Base-by-base conservation (phyloP, 257 asterid species). In the Henckelia pumila region DNA sequence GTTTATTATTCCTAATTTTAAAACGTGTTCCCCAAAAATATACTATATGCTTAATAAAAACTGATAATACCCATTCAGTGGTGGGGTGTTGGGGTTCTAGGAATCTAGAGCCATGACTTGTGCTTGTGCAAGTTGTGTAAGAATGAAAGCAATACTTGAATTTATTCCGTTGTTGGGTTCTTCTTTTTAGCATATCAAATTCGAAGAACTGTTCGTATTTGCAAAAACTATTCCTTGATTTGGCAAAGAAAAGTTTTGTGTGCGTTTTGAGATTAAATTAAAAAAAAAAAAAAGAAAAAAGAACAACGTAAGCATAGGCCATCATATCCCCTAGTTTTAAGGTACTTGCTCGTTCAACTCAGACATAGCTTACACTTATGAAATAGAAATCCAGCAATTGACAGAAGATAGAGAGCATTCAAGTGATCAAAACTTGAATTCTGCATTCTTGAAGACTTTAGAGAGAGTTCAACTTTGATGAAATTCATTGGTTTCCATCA, bases 361-460 rank as follows among this genome's bases (percentile, higher is more conserved):
- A 68, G 56, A n/a, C n/a, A n/a, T n/a, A n/a, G n/a, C n/a, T n/a
- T n/a, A n/a, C n/a, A n/a, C n/a, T n/a, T n/a, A n/a, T n/a, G n/a
- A 59, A 64, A 71, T 52, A 66, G 59, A 37, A 78, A 73, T 71
- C 80, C 59, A 63, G 70, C 58, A 71, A 71, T 80, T 91, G 96
- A 91, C 93, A 88, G 91, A 88, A 88, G 96, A 85, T 73, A 88
- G 95, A 82, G 97, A 85, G 81, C 97, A 76, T 50, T 64, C 75
- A 63, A 79, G 64, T 70, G 59, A 76, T 61, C 55, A 59, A 21
- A 59, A 73, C 50, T 28, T 30, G 11, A 59, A 55, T 33, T 40
- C 33, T 22, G 25, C 37, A 53, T 57, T 59, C 76, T 76, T 72
- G 67, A 69, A 63, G 70, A 22, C 64, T 68, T 58, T 63, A 49